A percentile compares a stretch with the other conserved stretches of the same genome.
phyloP scores from a whole-genome alignment of 345 rosid species.

The Psidium guajava region DNA sequence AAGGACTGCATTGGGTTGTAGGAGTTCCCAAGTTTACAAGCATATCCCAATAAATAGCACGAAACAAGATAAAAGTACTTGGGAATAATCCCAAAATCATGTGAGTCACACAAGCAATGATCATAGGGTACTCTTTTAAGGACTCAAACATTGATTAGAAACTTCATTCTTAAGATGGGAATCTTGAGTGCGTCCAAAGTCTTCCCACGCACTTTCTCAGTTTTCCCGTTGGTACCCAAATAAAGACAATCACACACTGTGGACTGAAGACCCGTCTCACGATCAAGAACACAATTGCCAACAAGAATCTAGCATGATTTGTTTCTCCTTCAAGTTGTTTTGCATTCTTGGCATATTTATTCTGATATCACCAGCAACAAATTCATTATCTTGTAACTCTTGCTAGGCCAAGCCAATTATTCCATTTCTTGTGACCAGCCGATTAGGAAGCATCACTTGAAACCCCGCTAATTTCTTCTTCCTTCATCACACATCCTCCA shows the following conservation, averaged over 20 bases:
- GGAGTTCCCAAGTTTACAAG: background rate
- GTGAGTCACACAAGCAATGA: background rate
- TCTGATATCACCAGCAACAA: background rate
- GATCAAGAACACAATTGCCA: too few relatives aligned
- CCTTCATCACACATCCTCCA: background rate
- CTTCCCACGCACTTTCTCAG: background rate
- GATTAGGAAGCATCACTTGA: background rate
- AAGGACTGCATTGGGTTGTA: background rate
- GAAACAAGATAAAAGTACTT: background rate
- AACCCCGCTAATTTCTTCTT: background rate
- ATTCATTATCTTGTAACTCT: background rate
- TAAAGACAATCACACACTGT: too few relatives aligned
- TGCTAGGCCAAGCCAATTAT: background rate
- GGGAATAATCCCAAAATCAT: background rate
- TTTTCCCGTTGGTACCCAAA: background rate
- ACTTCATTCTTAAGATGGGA: background rate
- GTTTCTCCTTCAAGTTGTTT: background rate
- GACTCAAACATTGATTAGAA: background rate
- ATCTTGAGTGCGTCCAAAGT: background rate
- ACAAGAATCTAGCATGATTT: too few relatives aligned
- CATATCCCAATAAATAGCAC: background rate
- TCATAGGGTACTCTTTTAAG: background rate
- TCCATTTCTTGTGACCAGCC: background rate
- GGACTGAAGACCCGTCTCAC: too few relatives aligned
- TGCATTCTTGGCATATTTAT: background rate